A percentile compares a stretch with the other conserved stretches of the same genome.
phyloP scores from a whole-genome alignment of 2,329 filamentous ascomycete species.

The Curvularia verruculosa region DNA sequence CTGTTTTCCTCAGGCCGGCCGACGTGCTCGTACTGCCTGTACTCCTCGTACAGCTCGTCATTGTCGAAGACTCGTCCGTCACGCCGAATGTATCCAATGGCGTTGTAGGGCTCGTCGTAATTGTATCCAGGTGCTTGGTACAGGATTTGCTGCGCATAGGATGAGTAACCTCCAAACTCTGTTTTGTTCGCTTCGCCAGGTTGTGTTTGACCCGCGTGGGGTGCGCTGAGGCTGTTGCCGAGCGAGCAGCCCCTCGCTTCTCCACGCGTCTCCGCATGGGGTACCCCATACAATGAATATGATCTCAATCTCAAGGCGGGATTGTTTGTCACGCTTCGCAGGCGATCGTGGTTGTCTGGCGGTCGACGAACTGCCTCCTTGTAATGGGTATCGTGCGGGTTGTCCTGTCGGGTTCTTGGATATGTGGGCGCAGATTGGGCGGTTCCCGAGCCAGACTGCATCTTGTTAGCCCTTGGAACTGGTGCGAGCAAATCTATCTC shows the following conservation, averaged over 20 bases:
- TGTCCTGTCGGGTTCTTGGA: background rate
- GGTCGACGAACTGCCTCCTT: background rate
- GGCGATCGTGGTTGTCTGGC: background rate
- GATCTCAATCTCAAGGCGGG: background rate
- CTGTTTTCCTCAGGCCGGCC: background rate
- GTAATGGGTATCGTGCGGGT: background rate
- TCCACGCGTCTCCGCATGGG: background rate
- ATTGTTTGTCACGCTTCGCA: background rate
- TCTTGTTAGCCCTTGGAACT: background rate
- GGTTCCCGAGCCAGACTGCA: background rate
- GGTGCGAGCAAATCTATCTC: background rate
- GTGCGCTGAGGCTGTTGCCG: background rate
- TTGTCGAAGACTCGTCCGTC: constrained; percentile 3
- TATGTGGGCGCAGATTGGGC: background rate
- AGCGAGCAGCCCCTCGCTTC: background rate
- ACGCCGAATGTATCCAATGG: background rate
- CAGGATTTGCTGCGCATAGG: background rate
- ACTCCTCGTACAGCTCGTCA: constrained; percentile 5
- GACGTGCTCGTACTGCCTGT: background rate
- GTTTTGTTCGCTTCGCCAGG: background rate
- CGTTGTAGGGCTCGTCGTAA: constrained; percentile 6
- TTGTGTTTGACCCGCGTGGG: background rate
- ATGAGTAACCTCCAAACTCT: background rate
- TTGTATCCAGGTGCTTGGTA: background rate
- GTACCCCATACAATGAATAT: background rate